Base-by-base conservation (phyloP, 139 green algal species). In the Mychonastes homosphaera region DNA sequence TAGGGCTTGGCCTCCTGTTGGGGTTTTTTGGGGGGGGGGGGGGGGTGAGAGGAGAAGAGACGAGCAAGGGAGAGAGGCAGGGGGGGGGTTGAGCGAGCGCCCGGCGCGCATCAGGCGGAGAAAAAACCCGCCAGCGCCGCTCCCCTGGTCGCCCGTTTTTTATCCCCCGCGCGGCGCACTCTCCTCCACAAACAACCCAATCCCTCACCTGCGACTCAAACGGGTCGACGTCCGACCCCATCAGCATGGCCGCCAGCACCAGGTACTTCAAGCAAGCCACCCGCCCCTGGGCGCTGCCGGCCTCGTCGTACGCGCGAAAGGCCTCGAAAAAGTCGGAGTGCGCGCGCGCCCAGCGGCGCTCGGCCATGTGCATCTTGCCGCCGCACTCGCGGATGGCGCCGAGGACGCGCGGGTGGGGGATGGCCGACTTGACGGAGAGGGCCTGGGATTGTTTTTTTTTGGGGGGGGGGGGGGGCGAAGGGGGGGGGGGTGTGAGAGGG, bases 231-330 rank as follows among this genome's bases (percentile, higher is more conserved):
- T 81, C 72, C 70, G 67, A 83, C 78, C 96, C 82, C 86, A 97
- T 98, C 18, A 98, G 81, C 92, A 98, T 98, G 72, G 83, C 85
- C 32, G 89, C 88, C 71, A 98, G 79, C 69, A 98, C 91, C 64
- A 98, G 73, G 79, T 98, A 98, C 78, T 98, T 98, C 64, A 99
- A 82, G 6, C 35, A 49, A 49, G 12, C 7, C 36, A 40, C 16
- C 23, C 16, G 26, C 19, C 45, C 4, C 50, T 0, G 62, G 9
- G 38, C 38, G 8, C 67, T 79, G 46, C 88, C 85, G 1, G 89
- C 92, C 73, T 98, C 92, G 54, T 98, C 92, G 62, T 96, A 98
- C 27, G 66, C 85, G 78, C 97, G 97, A 82, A 98, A 98, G n/a
- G 84, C 81, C 80, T 98, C 92, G 67, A 98, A 98, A 67, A 98